Evolutionary conservation across 2,329 filamentous ascomycete genomes (phyloP), one percentile per base, ranked within the genome.

Genomic region (Fusarium sp.): DNA sequence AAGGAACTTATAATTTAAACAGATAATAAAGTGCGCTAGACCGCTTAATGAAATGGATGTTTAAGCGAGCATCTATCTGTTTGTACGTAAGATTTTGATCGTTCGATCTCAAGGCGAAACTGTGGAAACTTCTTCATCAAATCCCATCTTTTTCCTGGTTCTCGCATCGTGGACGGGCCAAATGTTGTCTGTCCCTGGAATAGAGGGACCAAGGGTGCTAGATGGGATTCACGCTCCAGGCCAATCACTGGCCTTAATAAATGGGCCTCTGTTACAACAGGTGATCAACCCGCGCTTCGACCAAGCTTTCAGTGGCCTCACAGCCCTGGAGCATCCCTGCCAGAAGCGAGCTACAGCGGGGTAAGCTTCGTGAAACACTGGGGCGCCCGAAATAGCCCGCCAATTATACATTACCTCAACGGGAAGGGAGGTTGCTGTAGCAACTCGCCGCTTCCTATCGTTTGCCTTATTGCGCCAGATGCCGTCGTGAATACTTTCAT

Each of bases 351-450:
- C 71, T 64, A 63, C 68, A 71, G 71, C 71, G 71, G 71, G 71
- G 71, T 73, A 74, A 43, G 39, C 27, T 46, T 52, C 49, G 51
- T 72, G 65, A 71, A 74, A 74, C 71, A 61, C 48, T 63, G 51
- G 61, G 48, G 49, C 52, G 31, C 67, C 49, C 55, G 59, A 67
- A 66, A 63, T 60, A 69, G 62, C 69, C 64, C 62, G 67, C 64
- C 67, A 70, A 64, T 63, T 47, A 42, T 49, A 53, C 43, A 50
- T 48, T 27, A 31, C 37, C 45, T 33, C 33, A 27, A 46, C 23
- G 36, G 23, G 49, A 29, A 21, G 42, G 20, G 18, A 23, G 11
- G 72, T 74, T 74, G 72, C 71, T 58, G 57, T 74, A 52, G 54
- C 67, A 73, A 74, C 72, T 25, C 10, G 18, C 45, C 39, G 41